These are phyloP conservation scores for Medicago truncatula DNA, from an alignment of 306 rosid genomes.

Conservation along the genomic window MtrunA17r5.0-ANR NC_053048.1:517001-517500, in stretches of 20 bases:
- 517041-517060: too few species aligned
- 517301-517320: slow-evolving; percentile 54
- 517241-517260: slow-evolving; percentile 60
- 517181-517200: slow-evolving; percentile 55
- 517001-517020: too few species aligned
- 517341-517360: too few species aligned
- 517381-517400: not conserved
- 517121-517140: slow-evolving; percentile 62
- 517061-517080: too few species aligned
- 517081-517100: slow-evolving; percentile 17
- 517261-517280: slow-evolving; percentile 59
- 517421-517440: too few species aligned
- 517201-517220: slow-evolving; percentile 58
- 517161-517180: slow-evolving; percentile 54
- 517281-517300: slow-evolving; percentile 46
- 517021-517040: too few species aligned
- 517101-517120: slow-evolving; percentile 47
- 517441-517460: too few species aligned
- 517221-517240: slow-evolving; percentile 59
- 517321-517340: too few species aligned
- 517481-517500: too few species aligned
- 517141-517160: slow-evolving; percentile 56
- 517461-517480: too few species aligned
- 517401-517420: too few species aligned
- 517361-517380: not conserved